These are phyloP conservation scores for Suhomyces guaymorum DNA, from an alignment of 1,139 yeast genomes.

Conservation along the genomic window DNA sequence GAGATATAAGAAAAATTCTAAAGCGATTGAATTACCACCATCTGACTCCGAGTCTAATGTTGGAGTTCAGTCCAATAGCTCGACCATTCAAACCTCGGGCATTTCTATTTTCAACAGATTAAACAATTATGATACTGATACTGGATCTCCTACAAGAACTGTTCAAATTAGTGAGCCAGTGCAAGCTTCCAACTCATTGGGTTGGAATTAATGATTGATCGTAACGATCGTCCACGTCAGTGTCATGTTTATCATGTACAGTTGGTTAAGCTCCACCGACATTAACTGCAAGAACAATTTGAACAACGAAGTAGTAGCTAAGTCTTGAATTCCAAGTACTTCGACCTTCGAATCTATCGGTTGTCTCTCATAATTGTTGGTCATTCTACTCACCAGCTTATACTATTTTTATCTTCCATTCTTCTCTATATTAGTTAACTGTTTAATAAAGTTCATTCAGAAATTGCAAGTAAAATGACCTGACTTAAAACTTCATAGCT, in stretches of 20 bases:
- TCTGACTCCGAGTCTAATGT: conserved; percentile 45
- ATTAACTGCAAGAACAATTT: conserved; percentile 4
- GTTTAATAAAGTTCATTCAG: background rate
- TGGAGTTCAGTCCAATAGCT: conserved; percentile 26
- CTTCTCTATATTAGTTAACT: conserved; percentile 1
- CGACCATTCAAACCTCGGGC: conserved; percentile 23
- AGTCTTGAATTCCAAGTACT: too few relatives aligned
- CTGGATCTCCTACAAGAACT: conserved; percentile 17
- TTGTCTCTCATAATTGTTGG: conserved; percentile 8
- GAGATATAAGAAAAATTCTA: conserved; percentile 37
- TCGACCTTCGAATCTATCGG: too few relatives aligned
- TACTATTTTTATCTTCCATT: conserved; percentile 1
- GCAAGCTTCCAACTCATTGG: conserved; percentile 48
- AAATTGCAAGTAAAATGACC: too few relatives aligned
- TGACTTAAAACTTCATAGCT: too few relatives aligned
- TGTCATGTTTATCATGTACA: background rate
- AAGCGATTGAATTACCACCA: conserved; percentile 41
- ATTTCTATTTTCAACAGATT: conserved; percentile 37
- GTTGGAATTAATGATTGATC: conserved; percentile 30
- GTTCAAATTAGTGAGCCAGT: conserved; percentile 47
- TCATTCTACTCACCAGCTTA: conserved; percentile 1
- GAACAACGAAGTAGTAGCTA: background rate
- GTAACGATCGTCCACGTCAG: conserved; percentile 3
- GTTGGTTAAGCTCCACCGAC: conserved; percentile 4
- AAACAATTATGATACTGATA: conserved; percentile 17